Evolutionary conservation across 768 basidiomycete species (phyloP).

Genomic region (Trametes sanguinea): DNA sequence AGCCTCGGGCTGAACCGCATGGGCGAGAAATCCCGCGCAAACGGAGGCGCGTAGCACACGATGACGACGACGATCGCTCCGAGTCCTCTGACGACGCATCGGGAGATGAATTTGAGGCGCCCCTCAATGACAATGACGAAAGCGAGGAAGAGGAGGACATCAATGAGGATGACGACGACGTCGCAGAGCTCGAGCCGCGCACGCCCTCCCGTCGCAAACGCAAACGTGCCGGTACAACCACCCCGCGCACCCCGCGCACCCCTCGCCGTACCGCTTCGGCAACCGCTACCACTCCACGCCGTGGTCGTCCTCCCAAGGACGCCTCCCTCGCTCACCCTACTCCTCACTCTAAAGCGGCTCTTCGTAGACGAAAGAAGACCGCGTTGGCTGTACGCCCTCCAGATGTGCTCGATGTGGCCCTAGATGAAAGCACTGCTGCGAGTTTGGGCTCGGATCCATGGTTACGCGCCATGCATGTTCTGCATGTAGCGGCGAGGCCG

Average conservation of each 20-base stretch:
- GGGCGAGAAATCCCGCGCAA: conserved; percentile 9
- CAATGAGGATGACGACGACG: conserved; percentile 19
- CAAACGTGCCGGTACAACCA: conserved; percentile 35
- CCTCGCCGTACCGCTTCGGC: background rate
- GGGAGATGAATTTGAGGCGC: conserved; percentile 16
- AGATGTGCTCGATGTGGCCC: conserved; percentile 36
- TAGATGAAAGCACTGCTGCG: conserved; percentile 23
- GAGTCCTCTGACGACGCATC: conserved; percentile 19
- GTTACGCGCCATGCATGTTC: conserved; percentile 83
- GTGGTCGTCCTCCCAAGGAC: conserved; percentile 25
- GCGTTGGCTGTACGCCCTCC: conserved; percentile 40
- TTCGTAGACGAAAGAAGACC: conserved; percentile 48
- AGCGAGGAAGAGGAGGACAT: conserved; percentile 4
- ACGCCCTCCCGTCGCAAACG: conserved; percentile 58
- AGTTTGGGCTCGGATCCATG: conserved; percentile 58
- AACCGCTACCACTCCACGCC: conserved; percentile 19
- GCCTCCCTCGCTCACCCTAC: conserved; percentile 60
- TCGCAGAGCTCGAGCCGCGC: conserved; percentile 36
- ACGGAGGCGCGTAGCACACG: conserved; percentile 13
- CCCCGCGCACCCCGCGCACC: conserved; percentile 22
- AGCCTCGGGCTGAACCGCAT: background rate
- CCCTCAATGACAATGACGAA: background rate
- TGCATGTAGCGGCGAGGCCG: conserved; percentile 93
- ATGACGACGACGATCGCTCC: conserved; percentile 1
- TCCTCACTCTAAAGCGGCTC: conserved; percentile 73